Conservation (phyloP, 352 stramenopile species). For the Globisporangium megalacanthum region DNA sequence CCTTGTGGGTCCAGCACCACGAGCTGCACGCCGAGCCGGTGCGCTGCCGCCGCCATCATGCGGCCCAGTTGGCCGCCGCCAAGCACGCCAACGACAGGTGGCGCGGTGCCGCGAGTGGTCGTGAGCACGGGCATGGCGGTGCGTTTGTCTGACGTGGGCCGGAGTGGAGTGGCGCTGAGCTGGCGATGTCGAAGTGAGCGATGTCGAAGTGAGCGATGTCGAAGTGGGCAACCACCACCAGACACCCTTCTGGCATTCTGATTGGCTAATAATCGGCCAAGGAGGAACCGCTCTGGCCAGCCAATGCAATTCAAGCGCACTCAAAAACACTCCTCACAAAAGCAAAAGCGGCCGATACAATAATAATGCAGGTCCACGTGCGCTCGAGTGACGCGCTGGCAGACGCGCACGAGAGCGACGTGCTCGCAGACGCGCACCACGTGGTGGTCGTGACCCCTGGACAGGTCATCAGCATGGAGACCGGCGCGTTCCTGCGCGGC, state of each 20-base stretch:
- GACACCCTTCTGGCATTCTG: not conserved
- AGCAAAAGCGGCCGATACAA: not conserved
- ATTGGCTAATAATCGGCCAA: not conserved
- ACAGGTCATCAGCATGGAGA: conserved; percentile 74
- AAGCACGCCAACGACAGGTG: conserved; percentile 86
- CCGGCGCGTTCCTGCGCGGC: conserved; percentile 82
- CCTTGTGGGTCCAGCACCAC: conserved; percentile 91
- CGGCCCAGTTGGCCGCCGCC: conserved; percentile 96
- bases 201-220: not conserved
- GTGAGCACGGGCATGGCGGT: conserved; percentile 48
- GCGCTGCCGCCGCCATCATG: conserved; percentile 97
- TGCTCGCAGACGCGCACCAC: conserved; percentile 30
- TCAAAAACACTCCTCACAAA: not conserved
- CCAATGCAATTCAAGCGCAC: not conserved
- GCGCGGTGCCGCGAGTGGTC: conserved; percentile 28
- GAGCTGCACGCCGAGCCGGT: conserved; percentile 92
- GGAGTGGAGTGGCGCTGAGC: not conserved
- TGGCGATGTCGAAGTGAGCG: not conserved
- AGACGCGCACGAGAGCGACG: conserved; percentile 1
- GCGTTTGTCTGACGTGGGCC: not conserved
- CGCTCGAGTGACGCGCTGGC: conserved; percentile 3
- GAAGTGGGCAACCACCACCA: conserved; percentile 5
- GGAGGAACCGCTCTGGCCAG: no score
- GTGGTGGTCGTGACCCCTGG: conserved; percentile 71
- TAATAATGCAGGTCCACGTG: conserved; percentile 17